phyloP scores from a whole-genome alignment of 495 filamentous ascomycete species.

The Aspergillus avenaceus region DNA sequence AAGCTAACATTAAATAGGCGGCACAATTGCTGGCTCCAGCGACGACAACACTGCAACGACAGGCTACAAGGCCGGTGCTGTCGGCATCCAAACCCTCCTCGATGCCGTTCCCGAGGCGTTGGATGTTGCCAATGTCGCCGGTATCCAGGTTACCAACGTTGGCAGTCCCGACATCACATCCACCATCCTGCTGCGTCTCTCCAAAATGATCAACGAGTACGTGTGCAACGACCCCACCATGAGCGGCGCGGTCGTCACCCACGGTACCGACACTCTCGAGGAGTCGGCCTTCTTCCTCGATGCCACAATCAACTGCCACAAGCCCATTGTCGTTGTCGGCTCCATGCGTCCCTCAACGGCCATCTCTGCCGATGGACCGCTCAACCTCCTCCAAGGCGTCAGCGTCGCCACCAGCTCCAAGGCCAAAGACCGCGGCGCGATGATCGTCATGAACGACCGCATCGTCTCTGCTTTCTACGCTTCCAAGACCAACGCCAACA shows the following conservation, averaged over 20 bases:
- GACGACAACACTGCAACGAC: constrained; percentile 41
- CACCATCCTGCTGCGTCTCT: constrained; percentile 37
- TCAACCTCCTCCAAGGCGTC: constrained; percentile 47
- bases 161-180: constrained; percentile 37
- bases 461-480: constrained; percentile 43
- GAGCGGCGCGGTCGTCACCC: constrained; percentile 44
- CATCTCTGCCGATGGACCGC: constrained; percentile 47
- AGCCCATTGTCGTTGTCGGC: constrained; percentile 46
- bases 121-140: constrained; percentile 45
- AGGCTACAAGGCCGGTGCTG: constrained; percentile 41
- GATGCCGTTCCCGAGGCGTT: constrained; percentile 38
- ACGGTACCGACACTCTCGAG: constrained; percentile 49
- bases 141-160: constrained; percentile 39
- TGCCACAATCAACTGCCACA: constrained; percentile 40
- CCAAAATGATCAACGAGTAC: constrained; percentile 34
- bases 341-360: constrained; percentile 48
- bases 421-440: constrained; percentile 33
- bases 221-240: constrained; percentile 39
- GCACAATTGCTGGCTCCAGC: constrained; percentile 45
- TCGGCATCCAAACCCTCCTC: constrained; percentile 37
- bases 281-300: constrained; percentile 50
- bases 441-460: constrained; percentile 51
- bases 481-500: constrained; percentile 50
- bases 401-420: constrained; percentile 35
- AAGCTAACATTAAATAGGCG: constrained; percentile 19